Evolutionary conservation across 495 filamentous ascomycete genomes (phyloP).

Genomic region (Astrothelium subdiscretum): DNA sequence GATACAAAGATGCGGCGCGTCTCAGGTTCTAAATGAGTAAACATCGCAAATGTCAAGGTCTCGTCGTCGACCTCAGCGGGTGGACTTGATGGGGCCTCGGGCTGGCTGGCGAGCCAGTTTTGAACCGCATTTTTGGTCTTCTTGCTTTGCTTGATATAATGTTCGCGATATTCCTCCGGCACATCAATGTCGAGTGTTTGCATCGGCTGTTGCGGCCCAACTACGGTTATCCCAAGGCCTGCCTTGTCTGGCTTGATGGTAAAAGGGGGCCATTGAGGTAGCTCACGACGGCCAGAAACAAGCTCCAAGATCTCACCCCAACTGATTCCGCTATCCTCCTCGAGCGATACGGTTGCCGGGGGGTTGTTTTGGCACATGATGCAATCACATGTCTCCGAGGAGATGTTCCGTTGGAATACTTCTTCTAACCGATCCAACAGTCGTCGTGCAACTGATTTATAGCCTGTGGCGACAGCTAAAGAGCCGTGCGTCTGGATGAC

Average conservation of each 20-base stretch:
- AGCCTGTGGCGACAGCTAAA: slow-evolving; percentile 89
- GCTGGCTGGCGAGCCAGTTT: slow-evolving; percentile 71
- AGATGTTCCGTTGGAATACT: slow-evolving; percentile 85
- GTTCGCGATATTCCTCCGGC: slow-evolving; percentile 76
- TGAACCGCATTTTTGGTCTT: slow-evolving; percentile 78
- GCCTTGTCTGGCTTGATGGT: slow-evolving; percentile 43
- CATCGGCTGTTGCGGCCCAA: slow-evolving; percentile 47
- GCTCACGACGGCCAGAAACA: slow-evolving; percentile 72
- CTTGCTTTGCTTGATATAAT: slow-evolving; percentile 77
- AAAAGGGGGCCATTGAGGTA: slow-evolving; percentile 83
- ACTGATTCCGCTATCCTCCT: slow-evolving; percentile 55
- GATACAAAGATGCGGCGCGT: slow-evolving; percentile 68
- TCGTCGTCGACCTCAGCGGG: slow-evolving; percentile 85
- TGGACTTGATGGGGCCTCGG: slow-evolving; percentile 55
- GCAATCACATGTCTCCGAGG: slow-evolving; percentile 66
- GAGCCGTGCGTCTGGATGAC: slow-evolving; percentile 78
- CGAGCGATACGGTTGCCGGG: slow-evolving; percentile 26
- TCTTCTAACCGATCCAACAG: slow-evolving; percentile 86
- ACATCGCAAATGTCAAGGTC: slow-evolving; percentile 81
- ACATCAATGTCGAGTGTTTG: slow-evolving; percentile 84
- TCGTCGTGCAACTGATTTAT: slow-evolving; percentile 83
- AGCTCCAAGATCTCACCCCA: slow-evolving; percentile 96
- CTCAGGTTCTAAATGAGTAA: slow-evolving; percentile 70
- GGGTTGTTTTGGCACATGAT: slow-evolving; percentile 53
- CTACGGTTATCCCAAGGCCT: slow-evolving; percentile 42